Conservation (phyloP, 176 grass and related monocot genomes). For the Eleusine indica region DNA sequence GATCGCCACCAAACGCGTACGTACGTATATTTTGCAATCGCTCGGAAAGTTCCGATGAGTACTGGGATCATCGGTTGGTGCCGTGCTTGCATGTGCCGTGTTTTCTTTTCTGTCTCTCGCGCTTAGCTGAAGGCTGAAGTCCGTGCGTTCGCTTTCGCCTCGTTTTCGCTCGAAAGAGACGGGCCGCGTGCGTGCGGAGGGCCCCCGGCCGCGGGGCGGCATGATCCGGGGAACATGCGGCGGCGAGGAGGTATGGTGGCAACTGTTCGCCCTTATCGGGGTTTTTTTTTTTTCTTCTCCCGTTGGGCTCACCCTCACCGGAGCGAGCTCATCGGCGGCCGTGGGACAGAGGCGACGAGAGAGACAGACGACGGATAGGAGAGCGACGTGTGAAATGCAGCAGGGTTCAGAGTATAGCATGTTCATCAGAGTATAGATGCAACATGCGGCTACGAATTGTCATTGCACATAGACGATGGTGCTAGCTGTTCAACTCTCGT, state of each 20-base stretch:
- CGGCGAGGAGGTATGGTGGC: not conserved
- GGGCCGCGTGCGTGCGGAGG: conserved; percentile 6
- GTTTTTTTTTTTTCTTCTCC: not conserved
- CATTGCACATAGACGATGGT: no score
- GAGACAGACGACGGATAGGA: no score
- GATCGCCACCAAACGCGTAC: not conserved
- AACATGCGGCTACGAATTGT: no score
- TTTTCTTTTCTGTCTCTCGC: not conserved
- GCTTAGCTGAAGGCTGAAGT: no score
- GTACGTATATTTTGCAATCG: not conserved
- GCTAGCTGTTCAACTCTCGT: not conserved
- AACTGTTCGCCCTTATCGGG: not conserved
- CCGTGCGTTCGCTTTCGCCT: not conserved
- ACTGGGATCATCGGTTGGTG: not conserved
- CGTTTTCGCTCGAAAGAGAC: conserved; percentile 36
- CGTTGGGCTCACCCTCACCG: not conserved
- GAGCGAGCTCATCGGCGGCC: no score
- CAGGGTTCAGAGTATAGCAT: no score
- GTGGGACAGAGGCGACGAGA: no score
- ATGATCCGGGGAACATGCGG: conserved; percentile 48
- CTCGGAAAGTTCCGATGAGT: not conserved
- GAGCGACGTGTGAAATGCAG: no score
- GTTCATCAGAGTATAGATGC: no score
- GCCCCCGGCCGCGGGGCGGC: not conserved
- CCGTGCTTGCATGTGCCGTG: conserved; percentile 25